Evolutionary conservation across 768 basidiomycete species (phyloP).

Genomic region (Leucocoprinus sp.): DNA sequence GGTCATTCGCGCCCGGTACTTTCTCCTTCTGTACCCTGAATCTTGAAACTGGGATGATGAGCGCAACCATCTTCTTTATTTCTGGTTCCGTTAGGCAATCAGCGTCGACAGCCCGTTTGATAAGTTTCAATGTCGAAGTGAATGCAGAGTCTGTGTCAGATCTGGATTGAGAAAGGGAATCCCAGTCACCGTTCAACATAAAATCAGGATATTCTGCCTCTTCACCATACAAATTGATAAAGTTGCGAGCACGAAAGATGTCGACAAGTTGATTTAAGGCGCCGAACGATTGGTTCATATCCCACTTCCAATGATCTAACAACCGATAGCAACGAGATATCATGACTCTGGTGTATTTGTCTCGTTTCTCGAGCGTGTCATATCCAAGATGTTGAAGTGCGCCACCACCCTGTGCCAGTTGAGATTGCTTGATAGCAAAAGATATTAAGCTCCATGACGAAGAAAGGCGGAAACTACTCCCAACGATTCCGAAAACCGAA

Average conservation of each 20-base stretch:
- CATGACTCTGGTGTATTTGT: constrained; percentile 2
- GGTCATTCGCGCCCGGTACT: constrained; percentile 7
- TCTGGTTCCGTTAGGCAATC: constrained; percentile 2
- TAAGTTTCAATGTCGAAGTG: constrained; percentile 6
- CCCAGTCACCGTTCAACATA: constrained; percentile 9
- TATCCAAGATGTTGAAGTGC: background rate
- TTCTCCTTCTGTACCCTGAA: constrained; percentile 4
- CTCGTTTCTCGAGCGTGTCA: constrained; percentile 3
- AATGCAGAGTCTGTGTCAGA: constrained; percentile 3
- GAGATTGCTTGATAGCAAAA: constrained; percentile 6
- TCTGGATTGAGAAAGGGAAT: background rate
- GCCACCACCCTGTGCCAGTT: background rate
- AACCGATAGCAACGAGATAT: constrained; percentile 10
- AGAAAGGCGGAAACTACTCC: background rate
- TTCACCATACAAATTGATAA: constrained; percentile 7
- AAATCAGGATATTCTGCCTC: constrained; percentile 11
- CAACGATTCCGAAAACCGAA: constrained; percentile 3
- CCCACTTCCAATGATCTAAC: constrained; percentile 8
- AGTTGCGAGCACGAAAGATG: constrained; percentile 9
- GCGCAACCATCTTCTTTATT: constrained; percentile 10
- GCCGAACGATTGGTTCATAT: constrained; percentile 7
- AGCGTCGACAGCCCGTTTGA: constrained; percentile 6
- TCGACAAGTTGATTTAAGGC: constrained; percentile 8
- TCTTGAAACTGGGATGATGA: constrained; percentile 11
- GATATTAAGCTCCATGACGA: constrained; percentile 6